Evolutionary conservation across 176 grass and related monocot genomes (phyloP).

Genomic region (Luzula sylvatica): DNA sequence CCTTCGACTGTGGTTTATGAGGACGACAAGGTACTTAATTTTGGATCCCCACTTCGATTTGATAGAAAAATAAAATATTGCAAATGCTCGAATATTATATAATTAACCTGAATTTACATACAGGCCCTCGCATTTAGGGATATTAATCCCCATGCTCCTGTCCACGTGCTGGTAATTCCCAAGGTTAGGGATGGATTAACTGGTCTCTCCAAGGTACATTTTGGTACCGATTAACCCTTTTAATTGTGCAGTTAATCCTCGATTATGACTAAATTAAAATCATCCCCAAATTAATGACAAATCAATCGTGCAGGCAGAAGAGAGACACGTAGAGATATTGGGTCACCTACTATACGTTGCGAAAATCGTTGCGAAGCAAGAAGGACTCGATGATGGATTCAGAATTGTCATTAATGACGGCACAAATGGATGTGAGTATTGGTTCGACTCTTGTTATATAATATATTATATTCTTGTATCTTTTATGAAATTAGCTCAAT

Average conservation of each 20-base stretch:
- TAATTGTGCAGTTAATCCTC: neutral
- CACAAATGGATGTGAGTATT: slow-evolving; percentile 50
- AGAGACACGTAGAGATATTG: slow-evolving; percentile 82
- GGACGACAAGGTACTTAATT: slow-evolving; percentile 73
- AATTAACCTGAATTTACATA: slow-evolving; percentile 10
- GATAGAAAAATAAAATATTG: neutral
- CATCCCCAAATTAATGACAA: neutral
- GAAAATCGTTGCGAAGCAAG: slow-evolving; percentile 85
- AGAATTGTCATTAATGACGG: slow-evolving; percentile 93
- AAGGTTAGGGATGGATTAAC: slow-evolving; percentile 84
- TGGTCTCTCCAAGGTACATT: slow-evolving; percentile 64
- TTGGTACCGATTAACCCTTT: no score
- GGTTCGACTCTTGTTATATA: neutral
- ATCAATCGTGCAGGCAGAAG: slow-evolving; percentile 81
- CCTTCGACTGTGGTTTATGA: slow-evolving; percentile 81
- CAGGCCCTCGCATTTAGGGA: slow-evolving; percentile 90
- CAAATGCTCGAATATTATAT: neutral
- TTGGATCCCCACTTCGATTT: neutral
- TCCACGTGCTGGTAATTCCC: slow-evolving; percentile 72
- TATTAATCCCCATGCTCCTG: slow-evolving; percentile 76
- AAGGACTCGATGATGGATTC: slow-evolving; percentile 79
- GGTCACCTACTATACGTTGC: slow-evolving; percentile 60
- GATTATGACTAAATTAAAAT: neutral
- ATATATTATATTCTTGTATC: neutral
- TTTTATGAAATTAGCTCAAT: neutral